These are phyloP conservation scores for Phytophthora aleatoria DNA, from an alignment of 352 stramenopile genomes.

Conservation along the genomic window DNA sequence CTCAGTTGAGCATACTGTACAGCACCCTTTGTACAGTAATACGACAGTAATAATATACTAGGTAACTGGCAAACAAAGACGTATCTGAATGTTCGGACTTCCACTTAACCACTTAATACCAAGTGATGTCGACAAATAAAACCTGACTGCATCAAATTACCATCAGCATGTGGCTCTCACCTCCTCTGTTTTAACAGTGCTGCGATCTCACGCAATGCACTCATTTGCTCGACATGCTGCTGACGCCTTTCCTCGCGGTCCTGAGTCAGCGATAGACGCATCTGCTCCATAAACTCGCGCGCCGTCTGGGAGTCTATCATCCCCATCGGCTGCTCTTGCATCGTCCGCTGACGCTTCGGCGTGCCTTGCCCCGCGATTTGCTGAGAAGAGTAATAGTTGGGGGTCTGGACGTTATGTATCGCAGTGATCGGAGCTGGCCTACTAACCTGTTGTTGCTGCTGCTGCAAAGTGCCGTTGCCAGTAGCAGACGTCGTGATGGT, in stretches of 20 bases:
- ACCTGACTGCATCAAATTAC: constrained; percentile 7
- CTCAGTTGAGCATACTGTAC: no score
- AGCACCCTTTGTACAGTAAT: no score
- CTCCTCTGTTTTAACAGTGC: constrained; percentile 34
- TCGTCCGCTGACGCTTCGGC: constrained; percentile 27
- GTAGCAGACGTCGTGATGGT: background rate
- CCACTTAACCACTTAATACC: no score
- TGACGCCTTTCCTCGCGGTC: constrained; percentile 53
- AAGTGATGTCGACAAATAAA: constrained; percentile 10
- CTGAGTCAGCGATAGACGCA: constrained; percentile 39
- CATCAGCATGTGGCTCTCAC: constrained; percentile 5
- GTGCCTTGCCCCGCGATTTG: constrained; percentile 18
- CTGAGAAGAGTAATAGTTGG: constrained; percentile 16
- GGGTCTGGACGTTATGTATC: constrained; percentile 5
- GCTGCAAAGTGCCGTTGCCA: constrained; percentile 9
- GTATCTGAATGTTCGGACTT: no score
- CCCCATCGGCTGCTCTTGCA: constrained; percentile 17
- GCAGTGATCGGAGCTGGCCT: constrained; percentile 5
- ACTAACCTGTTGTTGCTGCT: constrained; percentile 8
- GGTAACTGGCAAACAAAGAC: no score
- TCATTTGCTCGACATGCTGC: constrained; percentile 68
- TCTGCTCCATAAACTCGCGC: constrained; percentile 33
- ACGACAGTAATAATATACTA: no score
- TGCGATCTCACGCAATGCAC: constrained; percentile 47
- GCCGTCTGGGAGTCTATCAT: constrained; percentile 19